Evolutionary conservation across 805 yeast genomes (phyloP).

Genomic region (Naumovozyma baii): DNA sequence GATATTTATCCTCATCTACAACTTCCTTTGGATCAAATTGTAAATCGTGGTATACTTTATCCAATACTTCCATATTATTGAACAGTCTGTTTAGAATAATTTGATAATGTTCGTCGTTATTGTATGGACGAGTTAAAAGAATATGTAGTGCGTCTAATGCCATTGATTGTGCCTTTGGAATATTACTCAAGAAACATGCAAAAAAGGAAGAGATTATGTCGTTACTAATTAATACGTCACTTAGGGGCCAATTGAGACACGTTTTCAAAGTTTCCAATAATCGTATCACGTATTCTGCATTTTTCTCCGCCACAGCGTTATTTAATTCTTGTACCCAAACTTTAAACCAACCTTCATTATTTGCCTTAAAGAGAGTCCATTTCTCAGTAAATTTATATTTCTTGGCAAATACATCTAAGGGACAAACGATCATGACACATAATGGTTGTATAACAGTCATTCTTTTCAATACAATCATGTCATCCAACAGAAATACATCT

Average conservation of each 20-base stretch:
- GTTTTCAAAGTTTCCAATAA: slow-evolving; percentile 77
- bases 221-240: slow-evolving; percentile 57
- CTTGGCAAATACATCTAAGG: slow-evolving; percentile 52
- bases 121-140: slow-evolving; percentile 70
- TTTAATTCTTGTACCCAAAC: slow-evolving; percentile 55
- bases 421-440: slow-evolving; percentile 74
- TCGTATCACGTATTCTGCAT: slow-evolving; percentile 49
- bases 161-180: slow-evolving; percentile 62
- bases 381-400: slow-evolving; percentile 47
- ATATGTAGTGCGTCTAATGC: slow-evolving; percentile 89
- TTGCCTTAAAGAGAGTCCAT: slow-evolving; percentile 48
- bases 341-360: slow-evolving; percentile 76
- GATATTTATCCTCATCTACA: slow-evolving; percentile 70
- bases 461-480: slow-evolving; percentile 77
- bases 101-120: slow-evolving; percentile 56
- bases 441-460: slow-evolving; percentile 68
- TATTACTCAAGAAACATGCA: slow-evolving; percentile 45
- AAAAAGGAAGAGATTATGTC: slow-evolving; percentile 59
- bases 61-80: slow-evolving; percentile 64
- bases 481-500: slow-evolving; percentile 86
- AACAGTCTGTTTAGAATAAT: slow-evolving; percentile 73
- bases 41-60: slow-evolving; percentile 48
- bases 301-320: slow-evolving; percentile 34
- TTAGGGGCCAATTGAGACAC: slow-evolving; percentile 84
- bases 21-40: slow-evolving; percentile 50